phyloP scores from a whole-genome alignment of 2,329 filamentous ascomycete genomes.

The Diaporthe velutina region DNA sequence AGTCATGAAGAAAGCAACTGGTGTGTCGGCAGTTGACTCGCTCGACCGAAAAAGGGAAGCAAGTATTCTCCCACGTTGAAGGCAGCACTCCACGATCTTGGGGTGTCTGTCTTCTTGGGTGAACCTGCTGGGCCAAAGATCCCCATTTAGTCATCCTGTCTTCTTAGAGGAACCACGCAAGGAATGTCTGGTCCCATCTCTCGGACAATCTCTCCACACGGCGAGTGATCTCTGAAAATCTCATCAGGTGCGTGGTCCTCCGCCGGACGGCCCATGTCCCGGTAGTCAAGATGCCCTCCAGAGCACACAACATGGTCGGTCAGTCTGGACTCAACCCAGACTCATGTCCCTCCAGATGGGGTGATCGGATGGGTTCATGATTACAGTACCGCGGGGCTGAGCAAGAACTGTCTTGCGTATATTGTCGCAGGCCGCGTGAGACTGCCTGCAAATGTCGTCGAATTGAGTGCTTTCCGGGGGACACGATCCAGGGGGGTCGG shows the following conservation, averaged over 20 bases:
- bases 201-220: conserved; percentile 1
- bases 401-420: conserved; percentile 15
- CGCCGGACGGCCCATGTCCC: background rate
- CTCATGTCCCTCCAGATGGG: conserved; percentile 1
- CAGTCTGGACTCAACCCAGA: background rate
- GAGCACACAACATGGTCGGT: background rate
- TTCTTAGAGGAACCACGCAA: background rate
- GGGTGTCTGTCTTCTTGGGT: background rate
- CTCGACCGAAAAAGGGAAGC: background rate
- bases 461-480: conserved; percentile 1
- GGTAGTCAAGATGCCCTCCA: background rate
- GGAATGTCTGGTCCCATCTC: background rate
- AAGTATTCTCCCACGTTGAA: background rate
- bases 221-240: background rate
- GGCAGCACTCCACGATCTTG: background rate
- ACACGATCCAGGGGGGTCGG: background rate
- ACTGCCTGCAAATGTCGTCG: conserved; percentile 5
- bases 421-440: conserved; percentile 21
- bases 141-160: background rate
- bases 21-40: conserved; percentile 15
- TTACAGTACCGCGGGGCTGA: conserved; percentile 22
- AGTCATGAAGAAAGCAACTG: background rate
- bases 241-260: background rate
- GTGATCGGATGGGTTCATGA: background rate
- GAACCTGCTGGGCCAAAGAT: background rate